Percentiles rank a stretch among this genome's conserved stretches.
Evolutionary conservation across 768 basidiomycete genomes (phyloP).

Genomic region (Crassisporium funariophilum): DNA sequence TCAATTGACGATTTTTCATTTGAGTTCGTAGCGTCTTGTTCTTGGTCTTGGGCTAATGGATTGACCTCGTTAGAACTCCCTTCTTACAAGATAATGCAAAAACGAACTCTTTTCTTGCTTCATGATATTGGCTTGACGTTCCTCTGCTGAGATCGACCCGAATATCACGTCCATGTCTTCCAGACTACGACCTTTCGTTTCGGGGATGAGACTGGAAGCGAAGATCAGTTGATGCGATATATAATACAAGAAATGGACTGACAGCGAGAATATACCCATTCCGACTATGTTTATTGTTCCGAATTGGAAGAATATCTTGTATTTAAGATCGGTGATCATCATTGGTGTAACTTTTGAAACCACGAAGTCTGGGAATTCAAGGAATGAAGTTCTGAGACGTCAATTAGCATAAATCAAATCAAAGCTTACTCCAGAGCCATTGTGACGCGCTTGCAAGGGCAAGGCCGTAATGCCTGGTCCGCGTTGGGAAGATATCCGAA

Average conservation of each 20-base stretch:
- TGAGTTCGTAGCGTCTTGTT: too few relatives aligned
- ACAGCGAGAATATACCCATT: slow-evolving; percentile 73
- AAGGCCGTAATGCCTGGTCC: slow-evolving; percentile 81
- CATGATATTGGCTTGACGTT: slow-evolving; percentile 55
- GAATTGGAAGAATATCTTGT: slow-evolving; percentile 79
- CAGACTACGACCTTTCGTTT: slow-evolving; percentile 60
- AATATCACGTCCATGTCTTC: slow-evolving; percentile 58
- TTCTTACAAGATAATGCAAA: too few relatives aligned
- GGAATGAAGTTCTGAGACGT: background rate
- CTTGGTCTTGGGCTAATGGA: too few relatives aligned
- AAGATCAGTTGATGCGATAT: background rate
- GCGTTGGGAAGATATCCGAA: slow-evolving; percentile 85
- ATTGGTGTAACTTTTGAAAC: slow-evolving; percentile 72
- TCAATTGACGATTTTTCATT: too few relatives aligned
- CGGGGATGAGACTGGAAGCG: slow-evolving; percentile 51
- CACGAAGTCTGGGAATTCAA: slow-evolving; percentile 58
- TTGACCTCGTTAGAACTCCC: too few relatives aligned
- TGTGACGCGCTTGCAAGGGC: slow-evolving; percentile 76
- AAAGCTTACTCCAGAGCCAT: slow-evolving; percentile 76
- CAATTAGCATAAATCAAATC: background rate
- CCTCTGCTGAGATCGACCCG: slow-evolving; percentile 56
- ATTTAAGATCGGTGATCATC: slow-evolving; percentile 61
- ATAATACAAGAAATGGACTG: slow-evolving; percentile 20
- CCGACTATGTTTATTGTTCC: slow-evolving; percentile 72
- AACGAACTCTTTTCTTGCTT: slow-evolving; percentile 42